phyloP scores from a whole-genome alignment of 2,329 filamentous ascomycete genomes.

The Calonectria pteridis region DNA sequence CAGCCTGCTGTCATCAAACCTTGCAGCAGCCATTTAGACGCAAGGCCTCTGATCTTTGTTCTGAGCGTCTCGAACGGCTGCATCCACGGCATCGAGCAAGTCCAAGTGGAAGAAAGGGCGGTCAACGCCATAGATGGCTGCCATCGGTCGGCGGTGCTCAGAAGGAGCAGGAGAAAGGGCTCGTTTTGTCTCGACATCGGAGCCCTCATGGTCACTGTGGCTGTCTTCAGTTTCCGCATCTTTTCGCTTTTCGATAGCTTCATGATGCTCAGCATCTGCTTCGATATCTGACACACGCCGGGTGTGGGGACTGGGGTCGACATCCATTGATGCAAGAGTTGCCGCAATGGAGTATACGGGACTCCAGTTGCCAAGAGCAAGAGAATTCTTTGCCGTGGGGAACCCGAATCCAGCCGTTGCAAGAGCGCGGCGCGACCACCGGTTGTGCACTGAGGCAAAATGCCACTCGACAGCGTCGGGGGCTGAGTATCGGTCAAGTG shows the following conservation, averaged over 20 bases:
- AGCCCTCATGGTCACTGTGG: not conserved
- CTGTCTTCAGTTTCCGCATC: not conserved
- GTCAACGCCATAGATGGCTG: constrained; percentile 54
- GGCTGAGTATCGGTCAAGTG: constrained; percentile 65
- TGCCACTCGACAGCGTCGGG: constrained; percentile 65
- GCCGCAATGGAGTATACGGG: constrained; percentile 51
- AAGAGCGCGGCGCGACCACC: constrained; percentile 69
- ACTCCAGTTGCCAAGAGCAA: constrained; percentile 47
- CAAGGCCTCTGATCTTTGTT: constrained; percentile 35
- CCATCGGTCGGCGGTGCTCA: constrained; percentile 26
- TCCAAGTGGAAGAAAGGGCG: constrained; percentile 62
- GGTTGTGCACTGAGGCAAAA: constrained; percentile 66
- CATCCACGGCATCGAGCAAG: constrained; percentile 57
- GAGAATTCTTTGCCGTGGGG: constrained; percentile 46
- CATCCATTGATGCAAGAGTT: constrained; percentile 34
- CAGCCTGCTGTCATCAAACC: not conserved
- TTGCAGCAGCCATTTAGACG: not conserved
- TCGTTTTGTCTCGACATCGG: not conserved
- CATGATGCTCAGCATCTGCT: not conserved
- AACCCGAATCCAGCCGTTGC: constrained; percentile 68
- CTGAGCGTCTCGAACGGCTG: constrained; percentile 45
- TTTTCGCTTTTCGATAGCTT: not conserved
- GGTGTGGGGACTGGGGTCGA: not conserved
- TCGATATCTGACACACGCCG: constrained; percentile 18
- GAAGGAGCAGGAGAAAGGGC: not conserved